Evolutionary conservation across 768 basidiomycete species (phyloP), one percentile per base, ranked within the genome.

Genomic region (Brasilioporus rufonigricans): DNA sequence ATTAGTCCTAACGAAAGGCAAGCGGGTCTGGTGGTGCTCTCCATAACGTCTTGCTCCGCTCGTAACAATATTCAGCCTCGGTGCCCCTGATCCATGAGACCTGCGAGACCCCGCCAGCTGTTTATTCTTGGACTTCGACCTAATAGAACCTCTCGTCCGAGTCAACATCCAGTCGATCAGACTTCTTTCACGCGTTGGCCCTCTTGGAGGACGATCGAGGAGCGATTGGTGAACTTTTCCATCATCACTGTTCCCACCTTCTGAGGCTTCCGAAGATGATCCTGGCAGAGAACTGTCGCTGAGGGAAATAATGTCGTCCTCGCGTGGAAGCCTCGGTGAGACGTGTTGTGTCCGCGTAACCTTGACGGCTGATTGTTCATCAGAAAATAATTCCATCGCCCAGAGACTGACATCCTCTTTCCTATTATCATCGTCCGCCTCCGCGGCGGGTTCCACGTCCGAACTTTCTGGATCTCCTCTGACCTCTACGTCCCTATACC

Each of bases 121-220:
- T 50, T 64, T 61, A 9, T 14, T 21, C 53, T 51, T 63, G 38
- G 59, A 10, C 38, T 66, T 52, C 41, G 54, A 38, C 50, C 36
- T 45, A 16, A 35, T 50, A 65, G 59, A 29, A 33, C 51, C 52
- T 59, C 66, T 57, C 2, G 78, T 77, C 44, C 79, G 74, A 14
- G 74, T 73, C 45, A 90, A 62, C 87, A 90, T 90, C 65, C 82
- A 83, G 59, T 89, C 85, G 44, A 90, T 86, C 48, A 87, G 65
- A 61, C 75, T 82, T 65, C 64, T 77, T 66, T 72, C 75, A 51
- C 61, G 69, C 24, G 64, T 66, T 21, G 66, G 64, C 10, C 57
- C 62, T 50, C 61, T 66, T 26, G 35, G 21, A 2, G 56, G 62
- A 40, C 49, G 60, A 16, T 70, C 65, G 27, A 64, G 53, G 31